Conservation (phyloP, 495 filamentous ascomycete genomes). For the Thermothielavioides terrestris region DNA sequence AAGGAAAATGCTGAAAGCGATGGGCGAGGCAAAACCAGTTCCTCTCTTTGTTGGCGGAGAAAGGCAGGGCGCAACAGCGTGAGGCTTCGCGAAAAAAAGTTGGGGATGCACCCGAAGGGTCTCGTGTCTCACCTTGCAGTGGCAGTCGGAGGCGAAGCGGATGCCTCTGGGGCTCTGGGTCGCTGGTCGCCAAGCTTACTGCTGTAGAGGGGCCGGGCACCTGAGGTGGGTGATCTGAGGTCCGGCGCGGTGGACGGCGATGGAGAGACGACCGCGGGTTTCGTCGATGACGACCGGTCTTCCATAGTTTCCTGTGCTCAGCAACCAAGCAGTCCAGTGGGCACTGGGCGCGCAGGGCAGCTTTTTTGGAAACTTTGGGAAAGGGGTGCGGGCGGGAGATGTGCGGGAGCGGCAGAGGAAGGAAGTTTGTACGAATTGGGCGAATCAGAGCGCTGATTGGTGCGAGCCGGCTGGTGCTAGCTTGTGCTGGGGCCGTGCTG, state of each 20-base stretch:
- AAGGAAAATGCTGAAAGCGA: neutral
- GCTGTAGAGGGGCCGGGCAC: conserved; percentile 26
- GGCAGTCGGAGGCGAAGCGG: conserved; percentile 19
- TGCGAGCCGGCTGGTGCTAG: no score
- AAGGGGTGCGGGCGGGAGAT: conserved; percentile 25
- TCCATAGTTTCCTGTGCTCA: conserved; percentile 26
- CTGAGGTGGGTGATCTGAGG: conserved; percentile 24
- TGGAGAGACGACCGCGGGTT: conserved; percentile 16
- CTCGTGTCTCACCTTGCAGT: conserved; percentile 31
- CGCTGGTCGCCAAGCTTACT: conserved; percentile 29
- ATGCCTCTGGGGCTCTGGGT: conserved; percentile 16
- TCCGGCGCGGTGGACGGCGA: conserved; percentile 17
- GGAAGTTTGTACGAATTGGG: conserved; percentile 27
- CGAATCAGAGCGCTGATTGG: conserved; percentile 25
- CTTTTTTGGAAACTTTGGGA: conserved; percentile 28
- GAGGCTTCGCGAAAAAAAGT: conserved; percentile 13
- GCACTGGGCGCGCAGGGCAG: conserved; percentile 19
- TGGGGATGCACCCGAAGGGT: conserved; percentile 14
- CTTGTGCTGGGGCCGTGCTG: conserved; percentile 1
- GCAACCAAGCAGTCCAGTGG: no score
- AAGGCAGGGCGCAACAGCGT: conserved; percentile 6
- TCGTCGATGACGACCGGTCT: conserved; percentile 27
- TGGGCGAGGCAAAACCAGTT: neutral
- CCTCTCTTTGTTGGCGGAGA: conserved; percentile 21
- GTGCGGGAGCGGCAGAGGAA: conserved; percentile 28